Base-by-base conservation (phyloP, 2,329 filamentous ascomycete species). In the Dactylellina parvicollis region DNA sequence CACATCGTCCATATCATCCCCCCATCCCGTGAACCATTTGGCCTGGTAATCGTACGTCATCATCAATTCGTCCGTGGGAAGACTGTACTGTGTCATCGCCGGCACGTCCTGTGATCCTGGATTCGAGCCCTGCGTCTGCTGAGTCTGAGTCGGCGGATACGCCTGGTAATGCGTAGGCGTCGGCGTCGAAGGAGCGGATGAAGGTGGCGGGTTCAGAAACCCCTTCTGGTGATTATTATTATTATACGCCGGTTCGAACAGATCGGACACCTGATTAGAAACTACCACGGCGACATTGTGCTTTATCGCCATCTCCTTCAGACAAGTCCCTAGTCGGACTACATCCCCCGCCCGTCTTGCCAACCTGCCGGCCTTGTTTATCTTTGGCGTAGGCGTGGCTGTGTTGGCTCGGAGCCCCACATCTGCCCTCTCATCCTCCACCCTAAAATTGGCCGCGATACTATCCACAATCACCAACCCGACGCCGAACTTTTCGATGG, bases 191-290 rank as follows among this genome's bases (percentile, higher is more conserved):
- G 47, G 22, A 60, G 69, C 52, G 49, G 73, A 49, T 54, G 64
- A 54, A 59, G 72, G 60, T 4, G 75, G 67, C 5, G 42, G 54
- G 22, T 20, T 46, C 26, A 24, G n/a, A 14, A 8, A 34, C 49
- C 22, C 28, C 9, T 32, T n/a, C 14, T 42, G 34, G 20, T 49
- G 30, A 12, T 30, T n/a, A n/a, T n/a, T n/a, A n/a, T n/a, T n/a
- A n/a, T n/a, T 24, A 24, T 54, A 40, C 9, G 70, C 59, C 24
- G 78, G 77, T 16, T 82, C 82, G 75, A 99, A 96, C 3, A 92
- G 89, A 81, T 99, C 95, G 4, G 92, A 91, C 28, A 99, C 94
- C 81, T 99, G 95, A 79, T 99, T 99, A 3, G 94, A 91, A 2
- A 97, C 90, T 0, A 99, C 92, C 26, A 99, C 85, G 22, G 92